A percentile compares a stretch with the other conserved stretches of the same genome.
These are phyloP conservation scores for Phoma sp. DNA, from an alignment of 2,329 filamentous ascomycete genomes.

Conservation along the genomic window DNA sequence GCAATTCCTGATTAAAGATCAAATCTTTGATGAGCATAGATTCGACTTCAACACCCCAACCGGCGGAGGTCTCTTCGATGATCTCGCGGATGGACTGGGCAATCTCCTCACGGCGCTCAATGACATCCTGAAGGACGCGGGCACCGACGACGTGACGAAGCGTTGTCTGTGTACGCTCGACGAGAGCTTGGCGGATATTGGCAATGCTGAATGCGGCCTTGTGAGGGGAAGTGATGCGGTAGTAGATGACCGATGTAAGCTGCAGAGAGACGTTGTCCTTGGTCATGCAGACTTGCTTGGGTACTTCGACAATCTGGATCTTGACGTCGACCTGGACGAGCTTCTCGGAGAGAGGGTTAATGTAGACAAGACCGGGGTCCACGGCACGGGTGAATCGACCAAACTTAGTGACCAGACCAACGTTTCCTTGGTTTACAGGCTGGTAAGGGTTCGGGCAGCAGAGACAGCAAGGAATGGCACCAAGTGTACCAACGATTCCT, in stretches of 20 bases:
- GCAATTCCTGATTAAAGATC: constrained; percentile 92
- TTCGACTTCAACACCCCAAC: constrained; percentile 96
- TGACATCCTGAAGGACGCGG: constrained; percentile 94
- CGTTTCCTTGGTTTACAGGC: constrained; percentile 87
- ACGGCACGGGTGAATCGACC: constrained; percentile 94
- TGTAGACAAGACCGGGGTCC: constrained; percentile 94
- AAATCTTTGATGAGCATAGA: constrained; percentile 99
- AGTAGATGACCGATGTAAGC: constrained; percentile 97
- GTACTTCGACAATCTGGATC: constrained; percentile 98
- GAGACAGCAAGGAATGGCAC: constrained; percentile 90
- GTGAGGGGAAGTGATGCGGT: constrained; percentile 93
- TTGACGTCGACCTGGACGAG: constrained; percentile 96
- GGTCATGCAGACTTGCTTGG: constrained; percentile 97
- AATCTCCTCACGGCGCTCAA: constrained; percentile 96
- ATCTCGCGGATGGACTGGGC: constrained; percentile 95
- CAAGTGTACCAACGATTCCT: constrained; percentile 73
- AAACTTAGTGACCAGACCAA: constrained; percentile 94
- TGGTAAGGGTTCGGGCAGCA: constrained; percentile 96
- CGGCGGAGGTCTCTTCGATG: constrained; percentile 91
- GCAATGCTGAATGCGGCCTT: constrained; percentile 96
- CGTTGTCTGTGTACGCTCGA: constrained; percentile 97
- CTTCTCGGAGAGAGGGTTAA: constrained; percentile 92
- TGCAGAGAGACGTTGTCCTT: constrained; percentile 98
- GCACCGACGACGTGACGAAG: constrained; percentile 96
- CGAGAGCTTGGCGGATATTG: constrained; percentile 92